Evolutionary conservation across 1,284 basidiomycete genomes (phyloP), one percentile per base, ranked within the genome.

Genomic region (Pisolithus thermaeus): DNA sequence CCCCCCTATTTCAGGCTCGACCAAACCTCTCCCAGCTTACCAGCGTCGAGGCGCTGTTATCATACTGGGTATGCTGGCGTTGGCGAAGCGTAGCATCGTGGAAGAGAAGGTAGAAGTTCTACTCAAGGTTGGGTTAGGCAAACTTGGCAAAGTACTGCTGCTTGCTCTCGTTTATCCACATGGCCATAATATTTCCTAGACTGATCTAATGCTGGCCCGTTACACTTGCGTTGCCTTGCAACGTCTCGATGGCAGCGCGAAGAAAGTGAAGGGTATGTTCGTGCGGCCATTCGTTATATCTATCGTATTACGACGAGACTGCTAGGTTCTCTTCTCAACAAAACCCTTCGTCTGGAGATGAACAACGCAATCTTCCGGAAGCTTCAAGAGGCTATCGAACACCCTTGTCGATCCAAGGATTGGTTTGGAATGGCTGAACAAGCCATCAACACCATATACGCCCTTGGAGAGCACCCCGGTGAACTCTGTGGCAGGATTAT

Each of bases 361-460:
- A 84, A 89, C 41, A 90, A 87, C 56, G 76, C 83, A 0, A 84
- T 99, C 47, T 98, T 99, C 72, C 75, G 75, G 32, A 89, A 89
- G 59, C 75, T 99, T 3, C 82, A 90, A 61, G 85, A 88, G 2
- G 78, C 84, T 6, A 79, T 97, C 45, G 82, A 92, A 61, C 74
- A 81, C 45, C 86, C 90, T 0, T 88, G 84, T 50, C 77, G 83
- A 36, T 87, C 85, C n/a, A 90, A 85, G 59, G 92, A 95, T 53
- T 97, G 94, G 93, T 97, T 99, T 64, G 86, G 87, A 11, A 83
- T 98, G 72, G 92, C 97, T 0, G 96, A 99, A 66, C 93, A 99
- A 68, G 92, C 89, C 4, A 86, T 99, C 70, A 97, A 99, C 66
- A 94, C 96, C 0, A 89, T 97, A 51, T 99, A 98, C 62, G 83